Conservation (phyloP, 2,329 filamentous ascomycete genomes). For the Talaromyces sp. region DNA sequence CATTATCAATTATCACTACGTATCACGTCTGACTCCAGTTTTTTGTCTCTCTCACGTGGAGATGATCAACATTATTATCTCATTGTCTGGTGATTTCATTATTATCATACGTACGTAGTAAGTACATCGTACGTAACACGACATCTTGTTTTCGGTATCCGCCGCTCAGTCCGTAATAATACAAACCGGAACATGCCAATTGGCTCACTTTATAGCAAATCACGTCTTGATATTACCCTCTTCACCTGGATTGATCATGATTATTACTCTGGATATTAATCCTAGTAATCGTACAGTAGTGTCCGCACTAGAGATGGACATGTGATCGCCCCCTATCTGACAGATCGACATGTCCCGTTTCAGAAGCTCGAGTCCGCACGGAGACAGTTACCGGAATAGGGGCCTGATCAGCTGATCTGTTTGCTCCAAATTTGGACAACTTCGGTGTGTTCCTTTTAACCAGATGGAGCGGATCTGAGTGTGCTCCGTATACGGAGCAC, state of each 20-base stretch:
- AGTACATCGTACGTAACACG: too few species aligned
- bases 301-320: not conserved
- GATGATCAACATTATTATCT: not conserved
- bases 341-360: not conserved
- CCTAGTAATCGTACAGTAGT: not conserved
- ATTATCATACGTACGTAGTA: too few species aligned
- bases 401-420: not conserved
- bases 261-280: not conserved
- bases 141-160: not conserved
- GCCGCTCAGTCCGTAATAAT: too few species aligned
- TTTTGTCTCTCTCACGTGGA: not conserved
- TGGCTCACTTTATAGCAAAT: not conserved
- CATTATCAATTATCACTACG: not conserved
- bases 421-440: not conserved
- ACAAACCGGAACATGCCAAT: not conserved
- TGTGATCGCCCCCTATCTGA: not conserved
- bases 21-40: not conserved
- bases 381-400: not conserved
- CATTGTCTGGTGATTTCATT: not conserved
- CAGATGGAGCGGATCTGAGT: not conserved
- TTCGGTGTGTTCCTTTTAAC: not conserved
- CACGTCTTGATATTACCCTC: too few species aligned
- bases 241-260: not conserved
- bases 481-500: too few species aligned
- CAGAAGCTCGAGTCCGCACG: not conserved